Evolutionary conservation across 257 asterid species (phyloP), one percentile per base, ranked within the genome.

Genomic region (Solanum sejunctum): DNA sequence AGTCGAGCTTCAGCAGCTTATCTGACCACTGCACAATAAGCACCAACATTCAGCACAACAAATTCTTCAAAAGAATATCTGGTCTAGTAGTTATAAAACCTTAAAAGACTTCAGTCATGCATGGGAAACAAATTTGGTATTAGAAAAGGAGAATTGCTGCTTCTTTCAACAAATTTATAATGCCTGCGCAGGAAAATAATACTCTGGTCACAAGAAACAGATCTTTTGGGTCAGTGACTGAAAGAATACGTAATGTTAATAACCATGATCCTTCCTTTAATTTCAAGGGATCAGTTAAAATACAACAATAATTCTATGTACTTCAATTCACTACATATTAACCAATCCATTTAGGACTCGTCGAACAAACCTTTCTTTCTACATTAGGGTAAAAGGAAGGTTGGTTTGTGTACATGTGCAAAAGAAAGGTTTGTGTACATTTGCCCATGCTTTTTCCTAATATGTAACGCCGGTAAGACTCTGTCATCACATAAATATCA

Each of bases 1-100:
- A 96, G 49, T 96, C 99, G 2, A 96, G 98, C 92, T 91, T 91
- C 89, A 54, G 93, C 20, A 96, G 90, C 93, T 90, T 90, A 69
- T 93, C 94, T n/a, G 98, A 91, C 99, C 99, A 96, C 98, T 95
- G 92, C 61, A 77, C 21, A 5, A 51, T 51, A 51, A 32, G 52
- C 26, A 77, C 47, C 47, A 51, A 26, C 82, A 77, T 26, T 51
- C 10, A 77, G 63, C 51, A 77, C 82, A 23, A 0, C 60, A 75
- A 75, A 75, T 49, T 77, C 51, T 69, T 28, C 73, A 13, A 7
- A 66, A 13, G n/a, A 28, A 66, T 28, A 28, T 66, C 58, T 45
- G 23, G 15, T 73, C 41, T 21, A 73, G 82, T 77, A 77, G 15
- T 23, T 49, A 51, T 0, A 51, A 51, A 61, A 75, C 23, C 61